Evolutionary conservation across 768 basidiomycete genomes (phyloP), one percentile per base, ranked within the genome.

Genomic region (Crepidotus variabilis): DNA sequence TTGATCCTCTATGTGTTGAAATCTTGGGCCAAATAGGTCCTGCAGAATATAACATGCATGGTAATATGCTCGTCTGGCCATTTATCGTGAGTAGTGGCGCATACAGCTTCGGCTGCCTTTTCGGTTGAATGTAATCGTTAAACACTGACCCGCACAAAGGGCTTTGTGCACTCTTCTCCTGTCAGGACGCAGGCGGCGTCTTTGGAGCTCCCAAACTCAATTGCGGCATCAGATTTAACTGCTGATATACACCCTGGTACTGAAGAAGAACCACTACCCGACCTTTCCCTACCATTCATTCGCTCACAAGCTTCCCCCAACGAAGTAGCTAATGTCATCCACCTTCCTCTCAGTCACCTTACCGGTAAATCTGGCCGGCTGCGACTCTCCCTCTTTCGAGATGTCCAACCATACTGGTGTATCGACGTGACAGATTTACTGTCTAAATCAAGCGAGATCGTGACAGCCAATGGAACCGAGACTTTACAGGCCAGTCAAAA

Each of bases 301-400:
- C 72, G 73, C 47, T 60, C 59, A 20, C 63, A 67, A 49, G 70
- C 78, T 34, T 88, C 87, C 16, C 75, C 72, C 49, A 65, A 73
- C 36, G 90, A 92, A 72, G 90, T 93, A 6, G 84, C 82, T 5
- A 73, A 80, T 36, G 74, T 82, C 10, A 90, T 92, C 64, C 90
- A 90, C 68, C 77, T 92, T 18, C 87, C 90, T 7, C 68, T 92
- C 21, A 34, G 21, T 22, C 20, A 51, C 28, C 8, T 43, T 3
- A 16, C 3, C 14, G 18, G 39, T 16, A 62, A 75, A 21, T 76
- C 74, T 0, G 60, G 71, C 11, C 81, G 84, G 48, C 69, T 85
- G 34, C 77, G 78, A 59, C 60, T 68, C 10, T 78, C 77, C 60
- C 65, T 81, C 34, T 92, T 90, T 67, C 84, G 21, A 81, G 75